These are phyloP conservation scores for Henningerozyma blattae DNA, from an alignment of 805 yeast genomes.

Conservation along the genomic window DNA sequence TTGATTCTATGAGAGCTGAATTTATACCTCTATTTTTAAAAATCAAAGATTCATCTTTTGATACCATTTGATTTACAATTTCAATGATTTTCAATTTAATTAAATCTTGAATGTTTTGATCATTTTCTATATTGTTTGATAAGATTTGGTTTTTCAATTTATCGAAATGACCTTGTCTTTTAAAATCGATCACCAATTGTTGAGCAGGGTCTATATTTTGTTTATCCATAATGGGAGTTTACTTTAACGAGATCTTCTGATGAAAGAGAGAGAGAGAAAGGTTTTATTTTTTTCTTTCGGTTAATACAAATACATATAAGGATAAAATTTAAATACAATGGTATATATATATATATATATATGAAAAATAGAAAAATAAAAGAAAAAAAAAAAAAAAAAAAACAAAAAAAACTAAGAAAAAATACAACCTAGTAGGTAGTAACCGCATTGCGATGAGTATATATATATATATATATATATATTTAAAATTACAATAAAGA, in stretches of 20 bases:
- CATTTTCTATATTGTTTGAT: slow-evolving; percentile 3
- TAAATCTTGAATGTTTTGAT: slow-evolving; percentile 5
- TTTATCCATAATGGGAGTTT: no score
- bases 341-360: no score
- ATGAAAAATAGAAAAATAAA: no score
- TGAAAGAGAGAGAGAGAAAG: no score
- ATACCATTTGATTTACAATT: slow-evolving; percentile 18
- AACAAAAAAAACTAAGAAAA: no score
- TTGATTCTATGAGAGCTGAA: slow-evolving; percentile 23
- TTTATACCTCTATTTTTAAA: slow-evolving; percentile 25
- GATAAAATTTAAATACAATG: not conserved
- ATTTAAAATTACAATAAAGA: no score
- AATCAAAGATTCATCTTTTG: slow-evolving; percentile 19
- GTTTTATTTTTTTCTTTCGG: no score
- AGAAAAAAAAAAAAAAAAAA: no score
- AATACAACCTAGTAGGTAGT: no score
- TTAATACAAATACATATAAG: no score
- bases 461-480: no score
- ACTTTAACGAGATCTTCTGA: no score
- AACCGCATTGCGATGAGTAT: not conserved
- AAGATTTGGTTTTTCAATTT: slow-evolving; percentile 18
- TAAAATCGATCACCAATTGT: slow-evolving; percentile 19
- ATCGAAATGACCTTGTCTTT: slow-evolving; percentile 24
- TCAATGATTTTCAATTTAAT: slow-evolving; percentile 12
- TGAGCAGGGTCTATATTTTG: slow-evolving; percentile 13